Conservation (phyloP, 176 grass and related monocot species). For the Oryza meyeriana region DNA sequence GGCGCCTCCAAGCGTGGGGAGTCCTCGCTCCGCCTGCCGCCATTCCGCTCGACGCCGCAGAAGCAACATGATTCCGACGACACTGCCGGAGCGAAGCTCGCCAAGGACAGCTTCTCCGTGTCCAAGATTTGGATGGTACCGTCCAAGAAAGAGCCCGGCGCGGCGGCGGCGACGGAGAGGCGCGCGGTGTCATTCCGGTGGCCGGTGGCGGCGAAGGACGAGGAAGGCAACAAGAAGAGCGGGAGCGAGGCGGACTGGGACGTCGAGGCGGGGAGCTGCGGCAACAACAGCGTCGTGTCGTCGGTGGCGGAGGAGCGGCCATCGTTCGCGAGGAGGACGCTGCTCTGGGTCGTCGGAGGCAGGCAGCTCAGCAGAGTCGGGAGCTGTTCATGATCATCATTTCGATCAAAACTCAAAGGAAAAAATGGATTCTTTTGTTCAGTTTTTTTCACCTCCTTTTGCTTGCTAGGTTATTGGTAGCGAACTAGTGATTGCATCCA, state of each 20-base stretch:
- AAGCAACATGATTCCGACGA: neutral
- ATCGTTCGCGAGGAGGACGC: slow-evolving; percentile 74
- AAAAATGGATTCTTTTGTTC: neutral
- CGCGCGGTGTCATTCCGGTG: slow-evolving; percentile 80
- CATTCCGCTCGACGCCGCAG: neutral
- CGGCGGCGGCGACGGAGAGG: slow-evolving; percentile 34
- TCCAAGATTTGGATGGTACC: slow-evolving; percentile 87
- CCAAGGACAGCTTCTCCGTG: slow-evolving; percentile 82
- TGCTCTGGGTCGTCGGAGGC: slow-evolving; percentile 85
- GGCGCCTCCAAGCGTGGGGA: slow-evolving; percentile 48
- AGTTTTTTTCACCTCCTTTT: neutral
- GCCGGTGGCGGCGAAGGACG: slow-evolving; percentile 21
- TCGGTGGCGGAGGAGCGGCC: slow-evolving; percentile 61
- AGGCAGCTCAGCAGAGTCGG: slow-evolving; percentile 52
- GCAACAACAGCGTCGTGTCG: slow-evolving; percentile 31
- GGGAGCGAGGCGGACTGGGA: slow-evolving; percentile 69
- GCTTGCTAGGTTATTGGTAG: neutral
- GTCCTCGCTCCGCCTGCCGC: slow-evolving; percentile 36
- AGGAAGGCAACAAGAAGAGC: slow-evolving; percentile 33
- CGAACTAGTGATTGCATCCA: neutral
- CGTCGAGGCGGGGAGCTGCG: slow-evolving; percentile 70
- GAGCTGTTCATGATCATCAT: slow-evolving; percentile 32
- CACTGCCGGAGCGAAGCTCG: slow-evolving; percentile 30
- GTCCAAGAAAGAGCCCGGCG: slow-evolving; percentile 19
- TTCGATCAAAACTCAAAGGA: neutral